Evolutionary conservation across 2,329 filamentous ascomycete genomes (phyloP), one percentile per base, ranked within the genome.

Genomic region (Metarhizium brunneum): DNA sequence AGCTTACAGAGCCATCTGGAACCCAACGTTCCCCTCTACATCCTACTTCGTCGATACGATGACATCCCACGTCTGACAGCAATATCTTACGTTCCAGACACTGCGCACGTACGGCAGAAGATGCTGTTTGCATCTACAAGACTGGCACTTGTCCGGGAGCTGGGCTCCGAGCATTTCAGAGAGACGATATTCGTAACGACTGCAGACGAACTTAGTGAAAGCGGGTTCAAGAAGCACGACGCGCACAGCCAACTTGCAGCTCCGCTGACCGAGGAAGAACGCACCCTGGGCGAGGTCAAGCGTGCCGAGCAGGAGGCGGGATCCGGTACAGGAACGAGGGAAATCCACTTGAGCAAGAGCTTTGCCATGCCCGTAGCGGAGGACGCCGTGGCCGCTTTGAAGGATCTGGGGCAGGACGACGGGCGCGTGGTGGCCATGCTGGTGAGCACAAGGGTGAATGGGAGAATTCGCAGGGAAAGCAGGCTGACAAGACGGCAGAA

Each of bases 111-210:
- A 56, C 84, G 89, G 43, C 86, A 90, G 68, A 94, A 94, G 77
- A 94, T 90, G 86, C 80, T 94, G 25, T 92, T 92, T 69, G 88
- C 89, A 6, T 82, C 84, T 29, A 92, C 89, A 32, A 81, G 88
- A 10, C 76, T 92, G 63, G 88, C 88, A 0, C 78, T 94, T 1
- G 81, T 86, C 52, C 81, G 88, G 47, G 88, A 92, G 71, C 77
- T 94, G 10, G 89, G 90, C 49, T 81, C 83, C 54, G 88, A 94
- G 68, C 80, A 90, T 64, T 92, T 94, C 71, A 76, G 85, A 53
- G 87, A 92, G 68, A 87, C 82, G 29, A 76, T 92, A 47, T 90
- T 92, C 66, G 82, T 80, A 11, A 92, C 87, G 1, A 81, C 78
- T 45, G 74, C 83, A 29, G 80, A 83, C 20, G 89, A 94, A 72